These are phyloP conservation scores for Fimicolochytrium jonesii DNA, from an alignment of 192 early-diverging fungal species.

Conservation along the genomic window DNA sequence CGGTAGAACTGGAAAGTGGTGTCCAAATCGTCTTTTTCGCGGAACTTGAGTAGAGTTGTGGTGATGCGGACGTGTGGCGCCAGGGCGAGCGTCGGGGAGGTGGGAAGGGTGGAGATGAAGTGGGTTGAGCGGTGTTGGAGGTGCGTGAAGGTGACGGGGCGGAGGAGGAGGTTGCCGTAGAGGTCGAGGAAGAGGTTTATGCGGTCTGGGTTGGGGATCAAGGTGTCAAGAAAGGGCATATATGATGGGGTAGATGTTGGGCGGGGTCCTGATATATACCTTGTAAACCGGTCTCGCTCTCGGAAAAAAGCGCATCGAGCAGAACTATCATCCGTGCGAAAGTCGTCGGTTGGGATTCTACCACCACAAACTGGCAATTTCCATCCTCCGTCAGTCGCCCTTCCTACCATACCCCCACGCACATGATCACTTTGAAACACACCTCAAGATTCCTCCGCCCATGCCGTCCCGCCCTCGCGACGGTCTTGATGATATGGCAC, in stretches of 20 bases:
- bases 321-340: slow-evolving; percentile 47
- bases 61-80: slow-evolving; percentile 1
- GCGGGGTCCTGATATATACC: slow-evolving; percentile 10
- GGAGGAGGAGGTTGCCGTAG: slow-evolving; percentile 47
- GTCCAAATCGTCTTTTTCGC: slow-evolving; percentile 56
- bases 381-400: neutral
- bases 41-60: slow-evolving; percentile 33
- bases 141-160: slow-evolving; percentile 31
- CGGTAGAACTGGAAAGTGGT: slow-evolving; percentile 55
- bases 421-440: neutral
- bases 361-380: slow-evolving; percentile 43
- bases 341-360: slow-evolving; percentile 44
- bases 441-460: slow-evolving; percentile 1
- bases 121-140: neutral
- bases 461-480: slow-evolving; percentile 33
- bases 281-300: slow-evolving; percentile 23
- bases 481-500: slow-evolving; percentile 49
- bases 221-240: neutral
- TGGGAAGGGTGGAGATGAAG: slow-evolving; percentile 2
- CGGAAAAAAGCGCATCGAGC: slow-evolving; percentile 34
- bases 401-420: neutral
- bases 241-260: neutral
- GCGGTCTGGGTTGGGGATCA: slow-evolving; percentile 30
- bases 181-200: slow-evolving; percentile 48
- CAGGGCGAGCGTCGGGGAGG: neutral